Conservation (phyloP, 495 filamentous ascomycete genomes). For the Xylaria nigripes region DNA sequence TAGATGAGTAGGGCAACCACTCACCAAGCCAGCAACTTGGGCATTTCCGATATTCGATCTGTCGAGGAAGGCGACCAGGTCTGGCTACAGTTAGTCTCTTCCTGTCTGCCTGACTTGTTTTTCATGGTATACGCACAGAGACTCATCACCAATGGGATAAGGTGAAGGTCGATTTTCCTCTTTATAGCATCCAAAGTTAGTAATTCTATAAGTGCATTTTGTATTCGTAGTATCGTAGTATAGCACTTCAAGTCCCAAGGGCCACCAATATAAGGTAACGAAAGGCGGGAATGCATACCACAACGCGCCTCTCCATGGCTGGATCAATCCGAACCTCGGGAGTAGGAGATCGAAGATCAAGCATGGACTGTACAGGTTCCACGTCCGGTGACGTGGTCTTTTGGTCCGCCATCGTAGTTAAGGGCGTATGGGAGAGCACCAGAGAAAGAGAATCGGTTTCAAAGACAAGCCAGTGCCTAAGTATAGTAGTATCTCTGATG, state of each 20-base stretch:
- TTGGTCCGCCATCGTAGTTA: too few species aligned
- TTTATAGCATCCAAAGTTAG: constrained; percentile 11
- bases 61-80: constrained; percentile 59
- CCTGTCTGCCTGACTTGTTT: neutral
- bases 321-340: neutral
- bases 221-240: too few species aligned
- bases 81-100: constrained; percentile 24
- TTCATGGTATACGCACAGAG: constrained; percentile 37
- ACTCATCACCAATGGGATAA: constrained; percentile 45
- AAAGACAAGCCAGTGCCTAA: too few species aligned
- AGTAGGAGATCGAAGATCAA: neutral
- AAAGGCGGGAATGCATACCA: constrained; percentile 6
- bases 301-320: constrained; percentile 3
- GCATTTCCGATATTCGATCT: constrained; percentile 66
- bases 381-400: neutral
- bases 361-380: neutral
- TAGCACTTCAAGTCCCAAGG: too few species aligned
- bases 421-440: too few species aligned
- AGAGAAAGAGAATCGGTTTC: too few species aligned
- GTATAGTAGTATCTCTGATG: too few species aligned
- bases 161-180: constrained; percentile 46
- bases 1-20: neutral
- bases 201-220: too few species aligned
- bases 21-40: constrained; percentile 42
- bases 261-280: too few species aligned